Evolutionary conservation across 169 alveolate genomes (phyloP).

Genomic region (Plasmodium knowlesi): DNA sequence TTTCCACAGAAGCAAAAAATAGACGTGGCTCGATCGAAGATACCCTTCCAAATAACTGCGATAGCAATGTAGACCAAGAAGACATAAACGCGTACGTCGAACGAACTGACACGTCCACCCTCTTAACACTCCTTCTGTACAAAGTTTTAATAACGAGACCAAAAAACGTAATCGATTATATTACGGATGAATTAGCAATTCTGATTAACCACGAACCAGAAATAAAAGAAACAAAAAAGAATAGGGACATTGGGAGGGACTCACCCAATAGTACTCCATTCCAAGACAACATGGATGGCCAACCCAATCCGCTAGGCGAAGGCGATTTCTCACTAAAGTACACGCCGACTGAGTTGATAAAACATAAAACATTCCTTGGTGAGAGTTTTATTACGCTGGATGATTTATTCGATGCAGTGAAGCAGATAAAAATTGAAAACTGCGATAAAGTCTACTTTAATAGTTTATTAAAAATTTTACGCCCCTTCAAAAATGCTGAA

Average conservation of each 20-base stretch:
- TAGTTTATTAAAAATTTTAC: constrained; percentile 33
- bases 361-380: constrained; percentile 16
- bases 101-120: constrained; percentile 2
- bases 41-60: background rate
- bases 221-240: background rate
- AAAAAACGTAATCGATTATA: constrained; percentile 15
- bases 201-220: background rate
- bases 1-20: background rate
- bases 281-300: background rate
- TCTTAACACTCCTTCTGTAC: constrained; percentile 35
- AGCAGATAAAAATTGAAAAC: constrained; percentile 58
- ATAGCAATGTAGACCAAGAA: background rate
- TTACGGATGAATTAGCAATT: constrained; percentile 17
- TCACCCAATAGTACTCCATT: background rate
- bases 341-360: constrained; percentile 5
- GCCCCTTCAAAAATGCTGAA: constrained; percentile 31
- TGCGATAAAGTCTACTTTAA: constrained; percentile 46
- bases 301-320: background rate
- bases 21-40: constrained; percentile 1
- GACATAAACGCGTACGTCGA: constrained; percentile 21
- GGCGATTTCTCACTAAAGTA: background rate
- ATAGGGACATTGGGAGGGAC: background rate
- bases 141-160: constrained; percentile 48
- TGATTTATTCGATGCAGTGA: constrained; percentile 24
- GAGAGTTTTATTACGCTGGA: constrained; percentile 6